These are phyloP conservation scores for Platanthera zijinensis DNA, from an alignment of 106 monocot species.

Conservation along the genomic window DNA sequence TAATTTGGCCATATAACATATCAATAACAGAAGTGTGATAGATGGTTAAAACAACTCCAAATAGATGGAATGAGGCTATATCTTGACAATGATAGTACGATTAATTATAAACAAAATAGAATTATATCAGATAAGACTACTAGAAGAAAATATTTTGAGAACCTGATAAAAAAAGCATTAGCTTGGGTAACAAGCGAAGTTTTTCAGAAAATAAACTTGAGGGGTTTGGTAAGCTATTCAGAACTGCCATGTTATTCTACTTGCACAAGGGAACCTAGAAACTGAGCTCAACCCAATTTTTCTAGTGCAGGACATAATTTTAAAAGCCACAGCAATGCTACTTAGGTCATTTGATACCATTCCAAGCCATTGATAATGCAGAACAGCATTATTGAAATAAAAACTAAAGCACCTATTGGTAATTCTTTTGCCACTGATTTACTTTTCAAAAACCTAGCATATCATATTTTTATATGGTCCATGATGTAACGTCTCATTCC, in stretches of 20 bases:
- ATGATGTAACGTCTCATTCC: too few species aligned
- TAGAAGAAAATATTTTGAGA: slow-evolving; percentile 6
- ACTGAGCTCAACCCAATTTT: background rate
- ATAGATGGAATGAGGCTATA: background rate
- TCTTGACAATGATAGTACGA: background rate
- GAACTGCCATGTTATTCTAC: background rate
- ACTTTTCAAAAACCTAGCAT: background rate
- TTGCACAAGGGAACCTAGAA: background rate
- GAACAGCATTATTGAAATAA: background rate
- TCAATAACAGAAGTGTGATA: background rate
- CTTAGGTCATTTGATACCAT: background rate
- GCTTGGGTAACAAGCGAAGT: background rate
- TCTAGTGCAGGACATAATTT: background rate
- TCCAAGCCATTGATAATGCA: background rate
- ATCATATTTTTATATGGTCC: background rate
- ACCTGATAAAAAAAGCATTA: background rate
- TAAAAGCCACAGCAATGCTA: background rate
- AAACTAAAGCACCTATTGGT: background rate
- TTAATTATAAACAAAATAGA: background rate
- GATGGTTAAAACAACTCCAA: background rate
- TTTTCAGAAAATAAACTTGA: background rate
- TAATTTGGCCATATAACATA: background rate
- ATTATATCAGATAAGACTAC: background rate
- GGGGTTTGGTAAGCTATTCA: background rate
- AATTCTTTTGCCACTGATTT: background rate